Conservation (phyloP, 2,329 filamentous ascomycete species). For the Alternaria sp. region DNA sequence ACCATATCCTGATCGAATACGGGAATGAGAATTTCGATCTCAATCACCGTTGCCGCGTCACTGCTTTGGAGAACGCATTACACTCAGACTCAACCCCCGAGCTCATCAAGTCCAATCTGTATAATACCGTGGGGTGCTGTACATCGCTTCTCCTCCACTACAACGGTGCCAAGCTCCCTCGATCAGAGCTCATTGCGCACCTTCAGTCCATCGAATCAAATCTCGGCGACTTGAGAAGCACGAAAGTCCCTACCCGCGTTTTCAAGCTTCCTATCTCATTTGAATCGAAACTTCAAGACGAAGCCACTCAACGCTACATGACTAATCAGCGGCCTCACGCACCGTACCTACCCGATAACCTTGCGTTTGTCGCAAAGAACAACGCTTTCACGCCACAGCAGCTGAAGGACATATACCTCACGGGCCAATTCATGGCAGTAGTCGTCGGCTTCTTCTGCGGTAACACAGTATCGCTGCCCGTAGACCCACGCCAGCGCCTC, state of each 20-base stretch:
- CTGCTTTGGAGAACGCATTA: slow-evolving; percentile 59
- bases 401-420: slow-evolving; percentile 60
- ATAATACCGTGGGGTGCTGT: slow-evolving; percentile 61
- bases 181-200: slow-evolving; percentile 46
- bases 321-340: slow-evolving; percentile 67
- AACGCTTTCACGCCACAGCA: slow-evolving; percentile 60
- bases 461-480: slow-evolving; percentile 59
- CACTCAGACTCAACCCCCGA: slow-evolving; percentile 48
- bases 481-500: slow-evolving; percentile 62
- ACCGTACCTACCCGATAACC: slow-evolving; percentile 67
- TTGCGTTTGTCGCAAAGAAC: slow-evolving; percentile 64
- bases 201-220: slow-evolving; percentile 50
- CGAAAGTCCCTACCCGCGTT: slow-evolving; percentile 51
- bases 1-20: slow-evolving; percentile 65
- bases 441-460: slow-evolving; percentile 64
- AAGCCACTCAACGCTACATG: slow-evolving; percentile 66
- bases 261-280: slow-evolving; percentile 55
- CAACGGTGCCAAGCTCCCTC: slow-evolving; percentile 47
- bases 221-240: slow-evolving; percentile 51
- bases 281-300: slow-evolving; percentile 52
- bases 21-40: slow-evolving; percentile 63
- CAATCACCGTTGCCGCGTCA: slow-evolving; percentile 63
- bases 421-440: slow-evolving; percentile 59
- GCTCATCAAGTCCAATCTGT: slow-evolving; percentile 50
- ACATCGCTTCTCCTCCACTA: slow-evolving; percentile 54